phyloP scores from a whole-genome alignment of 805 yeast genomes.

The Hanseniaspora jakobsenii region DNA sequence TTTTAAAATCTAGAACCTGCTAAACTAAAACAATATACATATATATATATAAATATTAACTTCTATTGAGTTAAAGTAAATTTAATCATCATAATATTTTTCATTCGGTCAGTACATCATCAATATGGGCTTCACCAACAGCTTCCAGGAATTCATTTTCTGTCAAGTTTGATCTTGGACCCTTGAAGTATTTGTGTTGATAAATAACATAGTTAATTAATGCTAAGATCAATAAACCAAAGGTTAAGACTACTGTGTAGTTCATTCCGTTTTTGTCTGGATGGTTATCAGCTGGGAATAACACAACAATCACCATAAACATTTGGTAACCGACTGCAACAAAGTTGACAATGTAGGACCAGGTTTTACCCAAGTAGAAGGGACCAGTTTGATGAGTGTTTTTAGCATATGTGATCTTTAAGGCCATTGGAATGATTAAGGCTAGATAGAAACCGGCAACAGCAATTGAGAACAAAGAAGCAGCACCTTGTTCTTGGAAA shows the following conservation, averaged over 20 bases:
- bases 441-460: constrained; percentile 53
- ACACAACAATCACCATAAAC: constrained; percentile 42
- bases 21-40: too few species aligned
- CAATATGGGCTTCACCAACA: constrained; percentile 19
- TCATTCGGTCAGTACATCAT: constrained; percentile 14
- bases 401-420: constrained; percentile 39
- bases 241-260: constrained; percentile 51
- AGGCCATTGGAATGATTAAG: constrained; percentile 49
- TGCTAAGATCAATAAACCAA: constrained; percentile 45
- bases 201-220: constrained; percentile 37
- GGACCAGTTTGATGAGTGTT: constrained; percentile 47
- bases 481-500: constrained; percentile 46
- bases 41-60: too few species aligned
- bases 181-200: constrained; percentile 43
- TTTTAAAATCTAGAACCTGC: too few species aligned
- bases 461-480: constrained; percentile 54
- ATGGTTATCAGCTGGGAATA: constrained; percentile 43
- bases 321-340: constrained; percentile 37
- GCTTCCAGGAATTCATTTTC: constrained; percentile 22
- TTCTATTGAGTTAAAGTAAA: too few species aligned
- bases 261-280: constrained; percentile 43
- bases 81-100: too few species aligned
- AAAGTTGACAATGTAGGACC: constrained; percentile 35
- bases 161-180: constrained; percentile 34
- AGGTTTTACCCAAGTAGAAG: constrained; percentile 42